Base-by-base conservation (phyloP, 1,284 basidiomycete genomes). In the Moniliophthora roreri region DNA sequence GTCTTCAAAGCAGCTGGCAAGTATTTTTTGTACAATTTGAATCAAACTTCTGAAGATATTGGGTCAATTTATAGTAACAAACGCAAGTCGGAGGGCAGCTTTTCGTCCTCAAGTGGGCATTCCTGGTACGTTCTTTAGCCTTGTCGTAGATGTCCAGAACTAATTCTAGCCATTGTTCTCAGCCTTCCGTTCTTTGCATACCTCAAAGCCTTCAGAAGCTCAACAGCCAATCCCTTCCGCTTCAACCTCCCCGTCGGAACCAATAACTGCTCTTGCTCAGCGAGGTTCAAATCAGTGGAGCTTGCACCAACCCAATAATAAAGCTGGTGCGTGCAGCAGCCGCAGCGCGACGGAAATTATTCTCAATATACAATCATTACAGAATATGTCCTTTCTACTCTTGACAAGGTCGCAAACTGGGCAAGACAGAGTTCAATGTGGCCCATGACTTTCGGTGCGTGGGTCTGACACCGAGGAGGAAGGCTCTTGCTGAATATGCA, bases 401-500 rank as follows among this genome's bases (percentile, higher is more conserved):
- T 98, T 55, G 96, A 99, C 78, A 98, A 98, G 77, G 82, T 99
- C 40, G 91, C 90, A 64, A 99, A 99, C 72, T 99, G 96, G 96
- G 95, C 90, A 13, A 81, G 96, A 55, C 95, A 98, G 74, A 89
- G 96, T 53, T 97, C 93, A 28, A 96, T 98, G 87, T 99, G 97
- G 97, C 97, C 97, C 40, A 97, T 99, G 95, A 98, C 95, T 45
- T 98, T 94, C 70, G 91, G 91, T 91, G 61, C 53, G 78, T 66
- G 13, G 39, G 6, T 15, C 11, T 50, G n/a, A 4, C 16, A 32
- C 11, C n/a, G 16, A 15, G 4, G 52, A 42, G 66, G 58, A 39
- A 26, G 10, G 13, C 18, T 16, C 38, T 39, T 36, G 38, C 8
- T 24, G 35, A 20, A 16, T 38, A 51, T 56, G 28, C 51, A 56